Percentiles rank a stretch among this genome's conserved stretches.
Conservation (phyloP, 129 eudicot species). For the Rutidosis leptorrhynchoides region DNA sequence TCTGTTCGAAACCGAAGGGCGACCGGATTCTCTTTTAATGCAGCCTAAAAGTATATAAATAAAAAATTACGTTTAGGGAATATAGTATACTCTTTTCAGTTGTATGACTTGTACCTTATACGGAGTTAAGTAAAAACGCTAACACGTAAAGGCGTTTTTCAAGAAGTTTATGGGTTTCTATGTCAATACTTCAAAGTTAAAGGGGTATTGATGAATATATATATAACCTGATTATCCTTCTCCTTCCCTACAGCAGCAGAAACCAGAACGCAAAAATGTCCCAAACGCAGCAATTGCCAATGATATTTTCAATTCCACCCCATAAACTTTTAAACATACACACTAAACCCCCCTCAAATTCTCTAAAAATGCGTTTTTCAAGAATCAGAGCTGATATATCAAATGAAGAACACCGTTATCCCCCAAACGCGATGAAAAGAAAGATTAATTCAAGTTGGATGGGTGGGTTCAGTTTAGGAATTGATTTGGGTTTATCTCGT, state of each 20-base stretch:
- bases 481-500: constrained; percentile 83
- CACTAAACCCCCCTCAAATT: constrained; percentile 11
- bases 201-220: background rate
- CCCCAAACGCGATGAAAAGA: constrained; percentile 78
- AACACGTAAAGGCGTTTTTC: no score
- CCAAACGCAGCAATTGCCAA: constrained; percentile 14
- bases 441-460: constrained; percentile 60
- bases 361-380: constrained; percentile 2
- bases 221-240: background rate
- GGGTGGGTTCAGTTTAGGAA: constrained; percentile 89
- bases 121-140: no score
- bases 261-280: constrained; percentile 24
- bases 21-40: no score
- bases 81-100: no score
- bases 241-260: background rate
- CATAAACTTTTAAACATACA: constrained; percentile 3
- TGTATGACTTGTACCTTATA: no score
- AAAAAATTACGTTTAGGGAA: no score
- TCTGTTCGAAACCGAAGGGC: no score
- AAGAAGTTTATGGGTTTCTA: background rate
- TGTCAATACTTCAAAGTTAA: background rate
- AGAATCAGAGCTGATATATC: constrained; percentile 29
- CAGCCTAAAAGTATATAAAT: no score
- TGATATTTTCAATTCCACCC: constrained; percentile 10
- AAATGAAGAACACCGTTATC: constrained; percentile 47